Evolutionary conservation across 2,329 filamentous ascomycete genomes (phyloP), one percentile per base, ranked within the genome.

Genomic region (Diaporthe citriasiana): DNA sequence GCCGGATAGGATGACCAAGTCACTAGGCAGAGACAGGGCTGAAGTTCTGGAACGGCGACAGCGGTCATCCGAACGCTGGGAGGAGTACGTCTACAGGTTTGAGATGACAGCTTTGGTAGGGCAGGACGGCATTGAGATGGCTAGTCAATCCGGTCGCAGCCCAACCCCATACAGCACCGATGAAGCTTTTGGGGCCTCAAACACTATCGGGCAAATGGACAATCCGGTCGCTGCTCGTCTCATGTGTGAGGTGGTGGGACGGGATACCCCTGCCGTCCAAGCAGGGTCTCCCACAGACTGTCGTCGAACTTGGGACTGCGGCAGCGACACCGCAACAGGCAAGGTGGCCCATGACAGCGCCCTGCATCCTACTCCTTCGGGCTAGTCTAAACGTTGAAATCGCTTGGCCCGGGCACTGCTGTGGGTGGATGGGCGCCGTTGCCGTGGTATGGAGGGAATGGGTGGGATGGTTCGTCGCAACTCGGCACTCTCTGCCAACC

Each of bases 111-210:
- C 60, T 77, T 76, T 40, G 51, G 63, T 27, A 53, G 63, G 73
- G 63, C 76, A 74, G 78, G 79, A 83, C 84, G 84, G 85, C 85
- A 85, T 85, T 84, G 86, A 82, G 85, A 83, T 81, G 84, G 78
- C 83, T 84, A 78, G 81, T 81, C 82, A 82, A 83, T 85, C 85
- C 85, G 84, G 85, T 86, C 84, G 82, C 84, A 85, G 84, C 82
- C 83, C 79, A 79, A 80, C 78, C 79, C 79, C 79, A 80, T 79
- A 74, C 76, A 71, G 79, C 78, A 80, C 80, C 79, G 80, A 80
- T 80, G 79, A 81, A 80, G 78, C 77, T 79, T 77, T 82, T 81
- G 81, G 77, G 79, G 80, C 81, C 79, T 78, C 81, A 80, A 79
- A 79, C 78, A 77, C 77, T 76, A 80, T 80, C 79, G 80, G 79